Conservation (phyloP, 2,329 filamentous ascomycete genomes). For the Pestalotiopsis sp. region DNA sequence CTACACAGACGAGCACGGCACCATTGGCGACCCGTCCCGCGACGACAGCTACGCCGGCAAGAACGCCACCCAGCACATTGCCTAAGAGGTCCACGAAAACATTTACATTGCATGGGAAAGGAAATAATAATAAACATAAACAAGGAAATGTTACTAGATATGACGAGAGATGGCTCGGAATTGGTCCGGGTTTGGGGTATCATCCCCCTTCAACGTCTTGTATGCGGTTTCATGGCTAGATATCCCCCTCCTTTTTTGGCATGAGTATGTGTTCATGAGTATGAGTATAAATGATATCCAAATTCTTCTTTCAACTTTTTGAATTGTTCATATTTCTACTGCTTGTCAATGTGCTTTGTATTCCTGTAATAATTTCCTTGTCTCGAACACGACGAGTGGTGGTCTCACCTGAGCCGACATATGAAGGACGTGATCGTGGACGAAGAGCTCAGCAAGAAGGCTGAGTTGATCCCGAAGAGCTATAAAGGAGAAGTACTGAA, state of each 20-base stretch:
- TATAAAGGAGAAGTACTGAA: no score
- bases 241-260: neutral
- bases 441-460: no score
- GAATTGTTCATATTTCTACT: no score
- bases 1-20: slow-evolving; percentile 7
- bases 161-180: neutral
- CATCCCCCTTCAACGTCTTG: neutral
- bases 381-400: no score
- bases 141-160: neutral
- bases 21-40: neutral
- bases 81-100: neutral
- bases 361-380: no score
- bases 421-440: no score
- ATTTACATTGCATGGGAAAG: neutral
- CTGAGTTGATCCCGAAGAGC: no score
- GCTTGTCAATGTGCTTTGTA: no score
- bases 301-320: no score
- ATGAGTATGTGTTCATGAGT: slow-evolving; percentile 3
- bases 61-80: neutral
- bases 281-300: neutral
- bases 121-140: neutral
- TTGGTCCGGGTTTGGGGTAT: neutral
- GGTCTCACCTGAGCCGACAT: no score
- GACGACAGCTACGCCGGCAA: slow-evolving; percentile 5
- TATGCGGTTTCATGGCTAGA: neutral